These are phyloP conservation scores for Meripilus lineatus DNA, from an alignment of 1,284 basidiomycete genomes.

Conservation along the genomic window DNA sequence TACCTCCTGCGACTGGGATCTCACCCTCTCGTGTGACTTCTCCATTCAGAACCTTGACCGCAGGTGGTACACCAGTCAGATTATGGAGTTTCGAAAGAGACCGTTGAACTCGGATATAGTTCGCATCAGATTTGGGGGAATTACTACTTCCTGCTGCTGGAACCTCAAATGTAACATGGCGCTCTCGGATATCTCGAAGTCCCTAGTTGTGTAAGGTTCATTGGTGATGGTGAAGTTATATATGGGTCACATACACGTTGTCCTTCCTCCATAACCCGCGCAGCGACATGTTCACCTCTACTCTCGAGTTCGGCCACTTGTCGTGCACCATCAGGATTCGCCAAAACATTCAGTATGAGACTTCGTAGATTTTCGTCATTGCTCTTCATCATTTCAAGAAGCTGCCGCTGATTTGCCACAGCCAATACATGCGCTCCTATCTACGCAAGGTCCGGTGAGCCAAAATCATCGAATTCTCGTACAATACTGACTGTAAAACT, in stretches of 20 bases:
- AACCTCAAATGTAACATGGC: too few species aligned
- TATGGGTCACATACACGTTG: conserved; percentile 38
- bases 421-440: conserved; percentile 25
- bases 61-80: conserved; percentile 44
- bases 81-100: conserved; percentile 40
- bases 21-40: conserved; percentile 39
- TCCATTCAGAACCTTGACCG: conserved; percentile 43
- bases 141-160: too few species aligned
- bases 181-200: too few species aligned
- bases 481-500: conserved; percentile 26
- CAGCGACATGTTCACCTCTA: conserved; percentile 35
- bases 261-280: conserved; percentile 44
- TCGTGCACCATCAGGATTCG: neutral
- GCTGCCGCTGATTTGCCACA: conserved; percentile 3
- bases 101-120: too few species aligned
- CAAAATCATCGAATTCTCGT: neutral
- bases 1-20: conserved; percentile 40
- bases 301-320: conserved; percentile 8
- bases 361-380: neutral
- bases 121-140: too few species aligned
- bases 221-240: neutral
- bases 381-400: conserved; percentile 2
- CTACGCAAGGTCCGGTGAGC: conserved; percentile 23
- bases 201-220: conserved; percentile 19
- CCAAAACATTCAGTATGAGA: neutral